Evolutionary conservation across 2,329 filamentous ascomycete species (phyloP), one percentile per base, ranked within the genome.

Genomic region (Ceratocystis eucalypticola): DNA sequence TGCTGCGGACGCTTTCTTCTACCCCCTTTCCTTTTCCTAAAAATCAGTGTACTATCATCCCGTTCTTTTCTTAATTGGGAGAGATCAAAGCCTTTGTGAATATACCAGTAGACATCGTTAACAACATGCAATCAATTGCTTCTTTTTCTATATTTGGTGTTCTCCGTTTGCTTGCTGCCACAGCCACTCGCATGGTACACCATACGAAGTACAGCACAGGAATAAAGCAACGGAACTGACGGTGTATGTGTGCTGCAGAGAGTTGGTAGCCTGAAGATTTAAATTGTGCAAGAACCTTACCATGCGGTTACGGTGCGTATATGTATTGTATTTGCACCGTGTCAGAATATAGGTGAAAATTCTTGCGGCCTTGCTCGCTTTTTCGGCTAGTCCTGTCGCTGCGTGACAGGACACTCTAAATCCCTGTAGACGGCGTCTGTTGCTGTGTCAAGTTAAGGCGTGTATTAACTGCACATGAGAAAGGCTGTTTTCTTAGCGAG

Each of bases 81-180:
- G 70, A 70, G 72, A 74, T 72, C 73, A 74, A 66, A 61, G 59
- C 55, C 72, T 74, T 74, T 77, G 76, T 79, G 74, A 77, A 78
- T 77, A 77, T 75, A 74, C 76, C 77, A 76, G 76, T 76, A 77
- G 76, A 78, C 75, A 75, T 74, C 61, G 61, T 68, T 68, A 67
- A 41, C 55, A 66, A 68, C 46, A 46, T 62, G 55, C 48, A 50
- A 33, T 45, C 65, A 30, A 37, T 64, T 59, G 53, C 64, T 30
- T 17, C 62, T 28, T 37, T 20, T 53, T 53, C 25, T 22, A 53
- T 28, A 53, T 20, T 53, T 28, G 48, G 48, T 53, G 48, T 25
- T n/a, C 37, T 41, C 37, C 3, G 37, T 41, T 41, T 15, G 37
- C 37, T 41, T 15, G 37, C 10, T 15, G 10, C 10, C 37, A 41